These are phyloP conservation scores for Penicillium canariense DNA, from an alignment of 495 filamentous ascomycete genomes.

Conservation along the genomic window DNA sequence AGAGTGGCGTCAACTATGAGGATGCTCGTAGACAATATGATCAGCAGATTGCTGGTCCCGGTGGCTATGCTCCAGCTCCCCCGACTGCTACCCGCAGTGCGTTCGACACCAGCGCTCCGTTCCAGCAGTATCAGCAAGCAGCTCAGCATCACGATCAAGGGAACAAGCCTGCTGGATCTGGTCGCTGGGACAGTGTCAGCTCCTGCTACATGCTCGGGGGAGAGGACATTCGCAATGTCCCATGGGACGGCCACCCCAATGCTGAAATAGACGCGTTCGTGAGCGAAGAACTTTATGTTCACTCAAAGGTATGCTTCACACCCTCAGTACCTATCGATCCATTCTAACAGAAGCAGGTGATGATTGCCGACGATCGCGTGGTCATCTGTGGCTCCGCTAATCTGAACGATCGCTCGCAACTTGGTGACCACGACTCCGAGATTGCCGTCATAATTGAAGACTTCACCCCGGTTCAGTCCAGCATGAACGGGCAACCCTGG, in stretches of 20 bases:
- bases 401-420: constrained; percentile 90
- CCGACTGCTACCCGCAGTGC: constrained; percentile 29
- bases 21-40: constrained; percentile 67
- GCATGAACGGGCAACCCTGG: constrained; percentile 70
- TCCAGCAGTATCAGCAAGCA: constrained; percentile 65
- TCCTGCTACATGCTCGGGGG: constrained; percentile 84
- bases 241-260: constrained; percentile 68
- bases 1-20: constrained; percentile 72
- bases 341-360: constrained; percentile 48
- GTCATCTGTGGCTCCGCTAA: constrained; percentile 94
- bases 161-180: constrained; percentile 32
- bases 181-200: constrained; percentile 73
- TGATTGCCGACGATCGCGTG: constrained; percentile 86
- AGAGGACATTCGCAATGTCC: constrained; percentile 69
- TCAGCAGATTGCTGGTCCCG: constrained; percentile 37
- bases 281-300: constrained; percentile 90
- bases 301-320: constrained; percentile 64
- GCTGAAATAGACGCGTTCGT: constrained; percentile 87
- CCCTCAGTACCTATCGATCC: background rate
- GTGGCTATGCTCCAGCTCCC: constrained; percentile 35
- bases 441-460: constrained; percentile 84
- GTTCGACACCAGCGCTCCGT: constrained; percentile 44
- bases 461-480: constrained; percentile 61
- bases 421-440: constrained; percentile 82
- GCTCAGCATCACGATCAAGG: constrained; percentile 43